These are phyloP conservation scores for Scutellaria barbata DNA, from an alignment of 257 asterid species.

Conservation along the genomic window DNA sequence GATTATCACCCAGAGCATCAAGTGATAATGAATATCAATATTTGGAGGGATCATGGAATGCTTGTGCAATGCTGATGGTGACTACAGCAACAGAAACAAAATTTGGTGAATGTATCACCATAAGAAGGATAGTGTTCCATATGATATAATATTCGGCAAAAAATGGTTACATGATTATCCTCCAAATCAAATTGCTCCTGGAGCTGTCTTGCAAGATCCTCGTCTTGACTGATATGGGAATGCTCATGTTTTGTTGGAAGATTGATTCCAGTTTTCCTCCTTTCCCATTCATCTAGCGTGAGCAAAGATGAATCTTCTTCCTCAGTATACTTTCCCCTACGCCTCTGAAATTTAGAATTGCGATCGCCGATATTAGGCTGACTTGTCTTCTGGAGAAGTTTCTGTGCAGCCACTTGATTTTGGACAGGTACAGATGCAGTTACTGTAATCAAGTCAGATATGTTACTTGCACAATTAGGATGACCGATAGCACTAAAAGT, in stretches of 20 bases:
- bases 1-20: constrained; percentile 13
- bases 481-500: constrained; percentile 18
- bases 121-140: constrained; percentile 19
- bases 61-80: constrained; percentile 23
- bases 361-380: constrained; percentile 51
- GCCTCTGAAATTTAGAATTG: constrained; percentile 55
- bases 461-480: constrained; percentile 27
- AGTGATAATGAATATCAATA: background rate
- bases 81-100: constrained; percentile 11
- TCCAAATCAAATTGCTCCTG: constrained; percentile 81
- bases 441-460: constrained; percentile 49
- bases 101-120: constrained; percentile 21
- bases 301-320: constrained; percentile 64
- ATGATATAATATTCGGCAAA: constrained; percentile 22
- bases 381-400: constrained; percentile 78
- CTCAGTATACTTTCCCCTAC: constrained; percentile 54
- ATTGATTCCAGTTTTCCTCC: constrained; percentile 56
- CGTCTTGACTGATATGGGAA: constrained; percentile 61
- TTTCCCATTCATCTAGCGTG: constrained; percentile 91
- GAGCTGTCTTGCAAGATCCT: constrained; percentile 80
- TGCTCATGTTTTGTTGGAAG: constrained; percentile 40
- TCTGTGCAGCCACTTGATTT: constrained; percentile 91
- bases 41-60: background rate
- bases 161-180: constrained; percentile 62
- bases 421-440: constrained; percentile 75